phyloP scores from a whole-genome alignment of 2,329 filamentous ascomycete species.

The Talaromyces funiculosus region DNA sequence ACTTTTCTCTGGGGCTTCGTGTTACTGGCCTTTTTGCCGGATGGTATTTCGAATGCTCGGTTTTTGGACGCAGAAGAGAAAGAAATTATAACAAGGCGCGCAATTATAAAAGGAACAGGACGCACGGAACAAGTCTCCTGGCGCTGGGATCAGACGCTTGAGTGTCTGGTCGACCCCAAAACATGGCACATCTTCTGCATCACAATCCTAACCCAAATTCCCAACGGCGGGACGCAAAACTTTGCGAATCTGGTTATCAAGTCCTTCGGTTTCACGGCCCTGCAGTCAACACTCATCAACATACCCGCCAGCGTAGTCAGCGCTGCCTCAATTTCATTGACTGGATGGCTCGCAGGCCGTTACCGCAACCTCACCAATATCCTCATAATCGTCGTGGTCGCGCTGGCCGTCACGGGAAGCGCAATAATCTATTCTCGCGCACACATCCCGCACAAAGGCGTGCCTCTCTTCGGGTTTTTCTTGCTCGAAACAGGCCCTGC shows the following conservation, averaged over 20 bases:
- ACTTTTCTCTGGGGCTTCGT: constrained; percentile 30
- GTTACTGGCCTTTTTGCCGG: constrained; percentile 35
- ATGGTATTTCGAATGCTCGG: constrained; percentile 41
- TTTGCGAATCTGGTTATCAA: constrained; percentile 46
- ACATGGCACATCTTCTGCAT: constrained; percentile 55
- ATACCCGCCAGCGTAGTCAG: constrained; percentile 54
- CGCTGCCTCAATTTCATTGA: constrained; percentile 45
- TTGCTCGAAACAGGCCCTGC: constrained; percentile 50
- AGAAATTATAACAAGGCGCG: constrained; percentile 48
- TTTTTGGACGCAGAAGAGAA: constrained; percentile 39
- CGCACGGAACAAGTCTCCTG: constrained; percentile 37
- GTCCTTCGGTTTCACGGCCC: constrained; percentile 45
- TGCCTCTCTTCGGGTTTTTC: constrained; percentile 54
- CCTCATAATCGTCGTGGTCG: constrained; percentile 4
- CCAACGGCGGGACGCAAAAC: constrained; percentile 52
- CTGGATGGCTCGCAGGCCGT: constrained; percentile 7
- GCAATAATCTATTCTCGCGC: constrained; percentile 12
- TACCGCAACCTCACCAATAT: not conserved
- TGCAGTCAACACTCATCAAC: constrained; percentile 53
- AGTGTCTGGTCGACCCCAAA: constrained; percentile 50
- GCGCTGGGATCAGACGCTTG: constrained; percentile 39
- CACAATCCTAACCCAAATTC: constrained; percentile 50
- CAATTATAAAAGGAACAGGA: constrained; percentile 48
- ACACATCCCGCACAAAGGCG: constrained; percentile 35
- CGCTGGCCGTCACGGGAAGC: constrained; percentile 3